Percentiles rank a stretch among this genome's conserved stretches.
These are phyloP conservation scores for Haematococcus sp. DNA, from an alignment of 139 green algal genomes.

Conservation along the genomic window DNA sequence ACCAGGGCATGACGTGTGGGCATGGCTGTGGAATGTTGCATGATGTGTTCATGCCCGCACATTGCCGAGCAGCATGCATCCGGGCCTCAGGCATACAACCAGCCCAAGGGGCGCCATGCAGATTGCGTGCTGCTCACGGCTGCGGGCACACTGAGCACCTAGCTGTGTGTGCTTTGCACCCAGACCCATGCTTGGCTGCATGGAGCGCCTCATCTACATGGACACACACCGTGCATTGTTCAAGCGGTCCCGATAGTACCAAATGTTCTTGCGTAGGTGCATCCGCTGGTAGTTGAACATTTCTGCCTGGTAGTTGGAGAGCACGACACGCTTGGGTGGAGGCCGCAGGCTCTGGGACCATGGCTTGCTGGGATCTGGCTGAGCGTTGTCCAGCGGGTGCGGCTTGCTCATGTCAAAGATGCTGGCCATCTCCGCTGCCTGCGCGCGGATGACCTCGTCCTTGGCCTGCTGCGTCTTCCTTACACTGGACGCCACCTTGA, in stretches of 20 bases:
- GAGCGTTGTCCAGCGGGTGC: conserved; percentile 36
- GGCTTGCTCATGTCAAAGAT: conserved; percentile 51
- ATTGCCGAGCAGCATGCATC: too few species aligned
- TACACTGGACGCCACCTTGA: too few species aligned
- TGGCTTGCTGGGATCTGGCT: conserved; percentile 10
- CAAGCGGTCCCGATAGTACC: conserved; percentile 66
- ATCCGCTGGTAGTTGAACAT: conserved; percentile 81
- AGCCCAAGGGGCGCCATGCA: too few species aligned
- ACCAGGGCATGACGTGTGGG: too few species aligned
- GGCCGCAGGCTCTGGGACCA: conserved; percentile 37
- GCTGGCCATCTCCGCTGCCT: conserved; percentile 32
- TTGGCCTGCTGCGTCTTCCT: too few species aligned
- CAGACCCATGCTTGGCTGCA: not conserved
- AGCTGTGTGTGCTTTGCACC: too few species aligned
- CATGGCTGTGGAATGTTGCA: too few species aligned
- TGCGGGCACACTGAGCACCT: too few species aligned
- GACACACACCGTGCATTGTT: conserved; percentile 9
- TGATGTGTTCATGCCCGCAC: too few species aligned
- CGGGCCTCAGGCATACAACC: too few species aligned
- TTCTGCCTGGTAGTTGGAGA: conserved; percentile 59
- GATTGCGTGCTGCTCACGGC: too few species aligned
- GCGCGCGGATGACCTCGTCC: too few species aligned
- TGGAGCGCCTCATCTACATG: not conserved
- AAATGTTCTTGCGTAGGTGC: conserved; percentile 81
- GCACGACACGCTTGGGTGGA: conserved; percentile 32